Evolutionary conservation across 805 yeast species (phyloP), one percentile per base, ranked within the genome.

Genomic region (Candida tallmaniae): DNA sequence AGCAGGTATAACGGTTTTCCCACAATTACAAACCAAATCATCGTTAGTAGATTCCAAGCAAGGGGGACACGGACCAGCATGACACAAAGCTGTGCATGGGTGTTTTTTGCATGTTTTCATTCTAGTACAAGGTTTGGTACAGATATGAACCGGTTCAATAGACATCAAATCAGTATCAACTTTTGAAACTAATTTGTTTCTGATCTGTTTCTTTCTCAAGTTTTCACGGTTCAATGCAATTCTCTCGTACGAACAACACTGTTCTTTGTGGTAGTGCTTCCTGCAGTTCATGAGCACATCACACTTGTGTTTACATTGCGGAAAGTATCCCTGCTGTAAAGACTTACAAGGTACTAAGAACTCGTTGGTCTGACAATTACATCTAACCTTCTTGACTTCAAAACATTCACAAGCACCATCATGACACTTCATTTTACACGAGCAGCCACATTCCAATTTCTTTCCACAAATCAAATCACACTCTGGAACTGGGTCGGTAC

Each of bases 11-110:
- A 83, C 71, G 0, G 95, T 86, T 42, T 71, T 68, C 3, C 95
- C 95, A 63, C 96, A 86, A 31, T 80, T 72, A 51, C 96, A 86
- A 3, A 77, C 73, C 45, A 83, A 61, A 52, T 86, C 95, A 13
- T 83, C 86, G 26, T 79, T 74, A n/a, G 83, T 72, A 4, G 90
- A 80, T 49, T 85, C 94, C 31, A 83, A 54, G 53, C 96, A 86
- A 9, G 88, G 83, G 3, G 78, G 74, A 58, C 95, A 86, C 3
- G 82, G 73, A 0, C 96, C 96, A 10, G 75, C 62, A 55, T 86
- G 96, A 47, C 95, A 86, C 16, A 78, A 71, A 44, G 78, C 73
- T 29, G 68, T 68, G 55, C 95, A 86, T 24, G 65, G 50, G 54
- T 86, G 96, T 27, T 53, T 48, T 10, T 68, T 70, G 61, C 96